These are phyloP conservation scores for Melampsora abietis-canadensis DNA, from an alignment of 1,284 basidiomycete genomes.

Conservation along the genomic window DNA sequence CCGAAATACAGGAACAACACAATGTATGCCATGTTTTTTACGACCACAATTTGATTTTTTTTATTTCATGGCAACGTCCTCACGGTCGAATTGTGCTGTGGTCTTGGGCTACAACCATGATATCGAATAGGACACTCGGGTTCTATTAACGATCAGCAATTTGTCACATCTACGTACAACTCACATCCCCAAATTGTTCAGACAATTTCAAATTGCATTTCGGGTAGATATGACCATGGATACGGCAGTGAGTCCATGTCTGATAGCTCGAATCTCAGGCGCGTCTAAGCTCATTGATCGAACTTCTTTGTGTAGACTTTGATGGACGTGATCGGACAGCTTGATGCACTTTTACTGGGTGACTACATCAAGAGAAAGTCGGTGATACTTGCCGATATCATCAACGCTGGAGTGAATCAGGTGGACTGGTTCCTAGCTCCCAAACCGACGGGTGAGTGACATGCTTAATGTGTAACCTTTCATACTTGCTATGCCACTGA, in stretches of 20 bases:
- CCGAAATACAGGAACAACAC: conserved; percentile 17
- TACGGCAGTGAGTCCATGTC: conserved; percentile 58
- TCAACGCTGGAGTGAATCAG: conserved; percentile 69
- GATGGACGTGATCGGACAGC: conserved; percentile 70
- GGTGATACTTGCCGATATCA: conserved; percentile 63
- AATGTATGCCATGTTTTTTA: conserved; percentile 11
- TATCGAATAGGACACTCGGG: conserved; percentile 69
- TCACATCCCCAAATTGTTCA: conserved; percentile 74
- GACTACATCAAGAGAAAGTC: conserved; percentile 79
- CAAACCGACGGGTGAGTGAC: conserved; percentile 49
- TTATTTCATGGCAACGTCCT: no score
- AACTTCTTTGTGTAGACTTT: conserved; percentile 60
- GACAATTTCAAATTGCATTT: conserved; percentile 74
- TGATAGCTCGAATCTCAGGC: background rate
- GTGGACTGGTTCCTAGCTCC: conserved; percentile 88
- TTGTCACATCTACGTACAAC: conserved; percentile 70
- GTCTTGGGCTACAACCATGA: no score
- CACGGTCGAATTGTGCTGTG: no score
- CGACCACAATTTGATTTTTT: no score
- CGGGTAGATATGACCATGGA: conserved; percentile 73
- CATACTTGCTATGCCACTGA: no score
- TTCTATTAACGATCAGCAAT: conserved; percentile 86
- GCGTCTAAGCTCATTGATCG: background rate
- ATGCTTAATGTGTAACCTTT: no score
- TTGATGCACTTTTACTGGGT: conserved; percentile 82